Evolutionary conservation across 2,329 filamentous ascomycete species (phyloP).

Genomic region (Talaromyces sp.): DNA sequence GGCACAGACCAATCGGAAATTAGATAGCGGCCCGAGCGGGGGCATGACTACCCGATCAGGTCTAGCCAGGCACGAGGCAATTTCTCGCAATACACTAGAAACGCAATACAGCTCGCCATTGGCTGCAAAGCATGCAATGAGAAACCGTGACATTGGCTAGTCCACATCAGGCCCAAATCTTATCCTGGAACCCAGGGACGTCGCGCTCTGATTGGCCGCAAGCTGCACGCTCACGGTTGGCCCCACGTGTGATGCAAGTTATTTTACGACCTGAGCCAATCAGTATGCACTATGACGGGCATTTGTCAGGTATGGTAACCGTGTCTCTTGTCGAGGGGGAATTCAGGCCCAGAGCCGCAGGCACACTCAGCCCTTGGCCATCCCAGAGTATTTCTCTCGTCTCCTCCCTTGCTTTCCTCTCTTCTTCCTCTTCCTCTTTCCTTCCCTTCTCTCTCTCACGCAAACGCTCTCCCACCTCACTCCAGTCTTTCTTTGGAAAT

Average conservation of each 20-base stretch:
- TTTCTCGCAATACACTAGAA: neutral
- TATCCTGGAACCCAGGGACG: neutral
- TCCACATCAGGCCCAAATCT: neutral
- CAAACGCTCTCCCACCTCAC: conserved; percentile 9
- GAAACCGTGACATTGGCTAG: neutral
- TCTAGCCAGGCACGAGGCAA: neutral
- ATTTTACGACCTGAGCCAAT: neutral
- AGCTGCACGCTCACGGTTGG: neutral
- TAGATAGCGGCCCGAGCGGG: neutral
- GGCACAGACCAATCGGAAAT: conserved; percentile 7
- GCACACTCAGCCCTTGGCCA: neutral
- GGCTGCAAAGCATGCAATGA: neutral
- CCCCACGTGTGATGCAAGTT: neutral
- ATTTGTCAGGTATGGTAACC: neutral
- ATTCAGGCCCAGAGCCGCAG: neutral
- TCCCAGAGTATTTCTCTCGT: conserved; percentile 2
- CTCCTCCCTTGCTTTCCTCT: neutral
- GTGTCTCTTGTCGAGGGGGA: neutral
- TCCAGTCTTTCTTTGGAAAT: conserved; percentile 11
- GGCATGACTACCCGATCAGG: neutral
- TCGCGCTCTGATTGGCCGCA: neutral
- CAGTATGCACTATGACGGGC: neutral
- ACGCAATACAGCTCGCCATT: neutral
- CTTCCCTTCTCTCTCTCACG: neutral
- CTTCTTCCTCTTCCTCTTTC: neutral